Conservation (phyloP, 176 grass and related monocot genomes). For the Typha latifolia region DNA sequence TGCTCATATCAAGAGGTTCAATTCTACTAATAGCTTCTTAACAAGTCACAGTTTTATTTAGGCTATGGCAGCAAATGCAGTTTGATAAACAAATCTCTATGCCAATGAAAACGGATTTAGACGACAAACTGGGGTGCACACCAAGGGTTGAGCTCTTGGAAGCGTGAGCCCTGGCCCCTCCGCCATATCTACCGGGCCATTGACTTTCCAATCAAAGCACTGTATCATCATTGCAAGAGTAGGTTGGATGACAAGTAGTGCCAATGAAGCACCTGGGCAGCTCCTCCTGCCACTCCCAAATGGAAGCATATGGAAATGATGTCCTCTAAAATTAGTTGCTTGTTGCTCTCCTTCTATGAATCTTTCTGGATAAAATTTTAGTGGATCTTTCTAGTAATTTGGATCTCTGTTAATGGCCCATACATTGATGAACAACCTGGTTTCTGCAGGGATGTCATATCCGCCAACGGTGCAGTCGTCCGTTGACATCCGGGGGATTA, state of each 20-base stretch:
- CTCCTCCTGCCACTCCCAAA: constrained; percentile 8
- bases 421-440: constrained; percentile 51
- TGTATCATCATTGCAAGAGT: constrained; percentile 46
- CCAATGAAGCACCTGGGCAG: constrained; percentile 61
- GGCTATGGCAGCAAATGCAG: too few relatives aligned
- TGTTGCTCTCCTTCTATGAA: constrained; percentile 25
- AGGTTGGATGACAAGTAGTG: constrained; percentile 35
- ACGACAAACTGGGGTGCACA: constrained; percentile 23
- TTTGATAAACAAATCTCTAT: too few relatives aligned
- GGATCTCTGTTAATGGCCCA: constrained; percentile 59
- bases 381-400: constrained; percentile 32
- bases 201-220: constrained; percentile 52
- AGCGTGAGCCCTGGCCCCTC: constrained; percentile 41
- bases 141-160: constrained; percentile 26
- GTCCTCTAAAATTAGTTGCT: constrained; percentile 34
- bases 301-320: constrained; percentile 35
- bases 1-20: too few relatives aligned
- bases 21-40: too few relatives aligned
- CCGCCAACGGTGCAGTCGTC: constrained; percentile 25
- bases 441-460: constrained; percentile 25
- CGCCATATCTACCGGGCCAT: constrained; percentile 45
- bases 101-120: too few relatives aligned
- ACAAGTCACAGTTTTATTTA: too few relatives aligned
- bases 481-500: constrained; percentile 32
- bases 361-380: constrained; percentile 62